A percentile compares a stretch with the other conserved stretches of the same genome.
phyloP scores from a whole-genome alignment of 805 yeast genomes.

The Nakazawaea wyomingensis region DNA sequence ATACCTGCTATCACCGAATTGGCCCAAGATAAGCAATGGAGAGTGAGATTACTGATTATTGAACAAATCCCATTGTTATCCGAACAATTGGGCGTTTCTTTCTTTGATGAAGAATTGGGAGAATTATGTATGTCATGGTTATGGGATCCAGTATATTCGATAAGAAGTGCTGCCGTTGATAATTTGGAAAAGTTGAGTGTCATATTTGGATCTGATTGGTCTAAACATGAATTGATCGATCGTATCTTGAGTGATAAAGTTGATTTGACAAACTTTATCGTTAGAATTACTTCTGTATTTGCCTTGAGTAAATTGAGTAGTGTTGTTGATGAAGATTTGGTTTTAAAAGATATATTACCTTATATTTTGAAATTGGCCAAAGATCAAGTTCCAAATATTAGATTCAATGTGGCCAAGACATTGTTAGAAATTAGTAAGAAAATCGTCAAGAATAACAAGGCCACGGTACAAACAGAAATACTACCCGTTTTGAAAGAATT shows the following conservation, averaged over 20 bases:
- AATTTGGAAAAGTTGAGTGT: slow-evolving; percentile 75
- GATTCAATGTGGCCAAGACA: slow-evolving; percentile 92
- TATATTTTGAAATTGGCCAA: slow-evolving; percentile 64
- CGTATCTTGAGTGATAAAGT: slow-evolving; percentile 52
- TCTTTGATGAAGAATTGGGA: slow-evolving; percentile 88
- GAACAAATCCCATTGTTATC: slow-evolving; percentile 95
- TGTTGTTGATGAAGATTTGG: slow-evolving; percentile 55
- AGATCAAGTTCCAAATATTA: slow-evolving; percentile 90
- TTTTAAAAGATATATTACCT: slow-evolving; percentile 67
- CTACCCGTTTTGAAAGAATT: slow-evolving; percentile 62
- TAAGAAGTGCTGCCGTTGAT: slow-evolving; percentile 91
- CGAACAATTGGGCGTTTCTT: slow-evolving; percentile 86
- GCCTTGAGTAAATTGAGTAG: slow-evolving; percentile 81
- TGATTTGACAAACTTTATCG: slow-evolving; percentile 65
- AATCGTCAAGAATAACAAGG: slow-evolving; percentile 27
- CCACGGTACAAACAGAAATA: slow-evolving; percentile 46
- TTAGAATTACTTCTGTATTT: slow-evolving; percentile 85
- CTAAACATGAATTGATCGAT: slow-evolving; percentile 74
- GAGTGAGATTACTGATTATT: slow-evolving; percentile 94
- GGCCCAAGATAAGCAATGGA: slow-evolving; percentile 96
- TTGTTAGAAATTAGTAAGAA: slow-evolving; percentile 57
- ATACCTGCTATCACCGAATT: slow-evolving; percentile 94
- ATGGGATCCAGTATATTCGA: slow-evolving; percentile 96
- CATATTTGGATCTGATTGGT: slow-evolving; percentile 94
- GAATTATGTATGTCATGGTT: slow-evolving; percentile 94